These are phyloP conservation scores for Phalaenopsis hybrid DNA, from an alignment of 116 monocot genomes.

Conservation along the genomic window DNA sequence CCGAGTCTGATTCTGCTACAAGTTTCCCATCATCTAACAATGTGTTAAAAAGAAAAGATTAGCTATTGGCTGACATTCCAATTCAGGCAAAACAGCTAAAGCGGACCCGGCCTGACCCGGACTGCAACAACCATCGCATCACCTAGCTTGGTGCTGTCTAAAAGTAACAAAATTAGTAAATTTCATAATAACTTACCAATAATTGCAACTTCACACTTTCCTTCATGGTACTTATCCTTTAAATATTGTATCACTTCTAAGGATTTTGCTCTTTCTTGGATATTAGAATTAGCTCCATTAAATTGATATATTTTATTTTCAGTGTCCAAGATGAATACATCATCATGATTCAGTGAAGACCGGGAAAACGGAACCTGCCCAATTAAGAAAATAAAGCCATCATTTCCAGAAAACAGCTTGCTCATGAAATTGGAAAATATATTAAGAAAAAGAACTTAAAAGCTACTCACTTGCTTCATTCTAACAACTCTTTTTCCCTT, in stretches of 20 bases:
- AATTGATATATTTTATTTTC: slow-evolving; percentile 94
- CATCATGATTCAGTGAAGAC: slow-evolving; percentile 94
- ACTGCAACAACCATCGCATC: background rate
- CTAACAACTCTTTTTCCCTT: slow-evolving; percentile 86
- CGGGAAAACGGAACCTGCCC: slow-evolving; percentile 91
- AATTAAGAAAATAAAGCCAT: slow-evolving; percentile 4
- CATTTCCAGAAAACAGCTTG: background rate
- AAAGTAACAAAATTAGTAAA: background rate
- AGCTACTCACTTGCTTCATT: slow-evolving; percentile 65
- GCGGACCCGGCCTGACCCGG: background rate
- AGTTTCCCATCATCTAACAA: slow-evolving; percentile 82
- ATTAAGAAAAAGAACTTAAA: background rate
- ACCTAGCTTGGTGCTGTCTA: background rate
- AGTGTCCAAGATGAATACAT: slow-evolving; percentile 93
- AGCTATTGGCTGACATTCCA: background rate
- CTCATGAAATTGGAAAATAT: background rate
- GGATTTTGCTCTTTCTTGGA: slow-evolving; percentile 97
- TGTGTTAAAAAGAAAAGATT: slow-evolving; percentile 8
- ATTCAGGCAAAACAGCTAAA: background rate
- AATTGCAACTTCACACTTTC: slow-evolving; percentile 85
- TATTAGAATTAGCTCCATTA: slow-evolving; percentile 94
- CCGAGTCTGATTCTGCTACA: slow-evolving; percentile 73
- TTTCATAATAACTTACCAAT: slow-evolving; percentile 47
- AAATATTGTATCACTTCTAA: slow-evolving; percentile 88
- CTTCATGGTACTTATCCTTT: slow-evolving; percentile 85